These are phyloP conservation scores for Chlorella ohadii DNA, from an alignment of 139 green algal species.

Conservation along the genomic window DNA sequence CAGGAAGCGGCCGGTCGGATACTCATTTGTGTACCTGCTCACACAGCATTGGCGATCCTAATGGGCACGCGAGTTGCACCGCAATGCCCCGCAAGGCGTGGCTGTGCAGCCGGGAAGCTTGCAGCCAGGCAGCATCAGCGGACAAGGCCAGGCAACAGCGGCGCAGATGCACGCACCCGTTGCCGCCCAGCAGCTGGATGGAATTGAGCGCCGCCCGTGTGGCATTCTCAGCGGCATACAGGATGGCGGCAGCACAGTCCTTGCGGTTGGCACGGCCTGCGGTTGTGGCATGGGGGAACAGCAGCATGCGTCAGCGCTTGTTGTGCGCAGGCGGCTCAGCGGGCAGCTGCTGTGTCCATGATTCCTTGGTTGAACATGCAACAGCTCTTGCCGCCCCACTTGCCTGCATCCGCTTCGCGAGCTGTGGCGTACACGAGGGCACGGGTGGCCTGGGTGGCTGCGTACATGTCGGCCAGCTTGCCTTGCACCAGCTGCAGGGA, in stretches of 20 bases:
- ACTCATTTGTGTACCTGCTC: conserved; percentile 90
- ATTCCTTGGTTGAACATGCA: too few relatives aligned
- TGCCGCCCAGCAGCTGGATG: conserved; percentile 93
- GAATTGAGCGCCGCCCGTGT: conserved; percentile 87
- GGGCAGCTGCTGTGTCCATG: too few relatives aligned
- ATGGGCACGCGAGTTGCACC: too few relatives aligned
- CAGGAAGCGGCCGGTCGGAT: conserved; percentile 87
- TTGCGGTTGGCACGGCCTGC: conserved; percentile 50
- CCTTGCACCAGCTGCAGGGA: conserved; percentile 79
- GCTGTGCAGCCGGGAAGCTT: too few relatives aligned
- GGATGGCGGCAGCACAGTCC: conserved; percentile 91
- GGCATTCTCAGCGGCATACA: conserved; percentile 85
- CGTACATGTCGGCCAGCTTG: conserved; percentile 98
- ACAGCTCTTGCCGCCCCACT: background rate
- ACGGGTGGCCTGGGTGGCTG: conserved; percentile 51
- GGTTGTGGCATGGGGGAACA: too few relatives aligned
- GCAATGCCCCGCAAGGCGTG: too few relatives aligned
- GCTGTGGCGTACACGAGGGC: conserved; percentile 73
- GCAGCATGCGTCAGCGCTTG: too few relatives aligned
- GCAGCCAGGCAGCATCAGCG: too few relatives aligned
- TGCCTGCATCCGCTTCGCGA: conserved; percentile 61
- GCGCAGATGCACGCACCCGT: conserved; percentile 63
- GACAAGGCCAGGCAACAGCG: too few relatives aligned
- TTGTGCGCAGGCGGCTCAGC: too few relatives aligned
- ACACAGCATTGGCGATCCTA: too few relatives aligned